Evolutionary conservation across 306 rosid species (phyloP).

Genomic region (Oemleria cerasiformis): DNA sequence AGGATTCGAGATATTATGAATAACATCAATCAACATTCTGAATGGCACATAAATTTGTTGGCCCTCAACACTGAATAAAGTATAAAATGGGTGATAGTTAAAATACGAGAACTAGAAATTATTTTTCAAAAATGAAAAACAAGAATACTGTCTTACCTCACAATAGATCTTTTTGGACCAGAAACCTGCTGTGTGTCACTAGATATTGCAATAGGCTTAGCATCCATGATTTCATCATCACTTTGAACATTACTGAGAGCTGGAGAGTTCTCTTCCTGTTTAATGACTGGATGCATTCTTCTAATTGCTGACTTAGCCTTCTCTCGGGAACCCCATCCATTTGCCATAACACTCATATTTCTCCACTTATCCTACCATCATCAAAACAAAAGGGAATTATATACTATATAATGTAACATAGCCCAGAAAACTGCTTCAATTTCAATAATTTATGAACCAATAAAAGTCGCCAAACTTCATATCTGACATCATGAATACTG

Average conservation of each 20-base stretch:
- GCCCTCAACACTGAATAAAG: neutral
- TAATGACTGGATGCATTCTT: constrained; percentile 56
- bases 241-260: constrained; percentile 48
- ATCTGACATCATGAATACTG: neutral
- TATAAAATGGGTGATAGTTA: neutral
- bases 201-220: constrained; percentile 54
- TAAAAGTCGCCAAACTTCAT: neutral
- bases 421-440: constrained; percentile 21
- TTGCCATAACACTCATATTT: constrained; percentile 90
- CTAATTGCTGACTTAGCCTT: constrained; percentile 60
- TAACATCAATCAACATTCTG: neutral
- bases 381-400: constrained; percentile 22
- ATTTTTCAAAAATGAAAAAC: no score
- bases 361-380: constrained; percentile 89
- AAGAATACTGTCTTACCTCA: constrained; percentile 49
- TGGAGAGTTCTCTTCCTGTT: constrained; percentile 58
- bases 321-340: constrained; percentile 93
- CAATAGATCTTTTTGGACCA: constrained; percentile 65
- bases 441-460: neutral
- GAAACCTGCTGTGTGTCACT: constrained; percentile 46
- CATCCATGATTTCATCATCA: constrained; percentile 71
- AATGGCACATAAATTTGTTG: neutral
- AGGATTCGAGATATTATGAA: neutral
- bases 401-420: neutral
- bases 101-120: neutral